Percentiles rank a stretch among this genome's conserved stretches.
phyloP scores from a whole-genome alignment of 768 basidiomycete species.

The Mycena filopes region DNA sequence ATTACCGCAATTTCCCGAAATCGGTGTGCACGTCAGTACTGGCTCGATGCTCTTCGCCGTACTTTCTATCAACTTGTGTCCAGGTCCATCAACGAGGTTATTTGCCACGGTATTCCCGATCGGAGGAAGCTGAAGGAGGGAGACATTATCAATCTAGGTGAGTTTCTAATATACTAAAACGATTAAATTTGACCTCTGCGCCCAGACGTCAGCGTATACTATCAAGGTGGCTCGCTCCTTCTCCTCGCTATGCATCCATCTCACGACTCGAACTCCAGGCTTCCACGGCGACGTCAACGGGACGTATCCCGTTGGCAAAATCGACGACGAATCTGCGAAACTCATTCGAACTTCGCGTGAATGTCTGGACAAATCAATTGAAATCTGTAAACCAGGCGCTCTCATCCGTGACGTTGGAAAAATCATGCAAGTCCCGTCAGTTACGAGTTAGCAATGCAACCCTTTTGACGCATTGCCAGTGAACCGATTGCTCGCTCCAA shows the following conservation, averaged over 20 bases:
- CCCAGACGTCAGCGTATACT: constrained; percentile 82
- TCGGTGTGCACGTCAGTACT: constrained; percentile 94
- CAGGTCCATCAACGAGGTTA: constrained; percentile 93
- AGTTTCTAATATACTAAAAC: constrained; percentile 34
- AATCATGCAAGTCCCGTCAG: constrained; percentile 69
- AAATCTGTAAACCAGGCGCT: constrained; percentile 92
- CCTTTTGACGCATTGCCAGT: constrained; percentile 46
- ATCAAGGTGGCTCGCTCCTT: constrained; percentile 64
- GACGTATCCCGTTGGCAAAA: constrained; percentile 89
- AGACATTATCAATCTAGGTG: constrained; percentile 96
- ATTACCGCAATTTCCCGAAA: constrained; percentile 93
- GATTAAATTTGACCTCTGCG: constrained; percentile 32
- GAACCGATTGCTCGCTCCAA: constrained; percentile 87
- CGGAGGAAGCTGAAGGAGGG: constrained; percentile 86
- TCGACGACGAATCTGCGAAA: constrained; percentile 85
- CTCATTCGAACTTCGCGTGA: constrained; percentile 86
- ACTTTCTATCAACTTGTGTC: constrained; percentile 1
- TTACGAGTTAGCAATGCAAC: background rate
- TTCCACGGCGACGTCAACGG: constrained; percentile 94
- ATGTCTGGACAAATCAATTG: constrained; percentile 90
- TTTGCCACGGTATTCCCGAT: constrained; percentile 98
- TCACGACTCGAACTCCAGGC: constrained; percentile 54
- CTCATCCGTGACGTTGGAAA: constrained; percentile 91
- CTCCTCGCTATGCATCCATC: constrained; percentile 4
- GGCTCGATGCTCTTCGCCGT: constrained; percentile 2